phyloP scores from a whole-genome alignment of 176 grass and related monocot species.

The Elymus sibiricus region DNA sequence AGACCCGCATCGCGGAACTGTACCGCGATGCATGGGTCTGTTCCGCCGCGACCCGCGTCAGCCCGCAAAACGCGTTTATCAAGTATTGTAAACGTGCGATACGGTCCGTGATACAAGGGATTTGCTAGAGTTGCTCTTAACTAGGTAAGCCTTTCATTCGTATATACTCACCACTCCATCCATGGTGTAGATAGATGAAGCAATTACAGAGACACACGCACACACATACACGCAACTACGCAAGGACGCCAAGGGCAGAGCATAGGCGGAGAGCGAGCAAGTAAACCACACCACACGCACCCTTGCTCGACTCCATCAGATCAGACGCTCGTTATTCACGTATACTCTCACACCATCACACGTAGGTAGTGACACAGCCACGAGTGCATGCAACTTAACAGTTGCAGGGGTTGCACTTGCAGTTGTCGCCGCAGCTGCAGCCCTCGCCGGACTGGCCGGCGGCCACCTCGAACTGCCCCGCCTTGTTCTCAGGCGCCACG shows the following conservation, averaged over 20 bases:
- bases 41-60: no score
- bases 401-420: no score
- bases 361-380: not conserved
- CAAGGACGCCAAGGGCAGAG: not conserved
- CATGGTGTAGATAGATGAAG: constrained; percentile 1
- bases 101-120: no score
- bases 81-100: no score
- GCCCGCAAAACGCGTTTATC: no score
- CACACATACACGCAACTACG: not conserved
- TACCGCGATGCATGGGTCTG: no score
- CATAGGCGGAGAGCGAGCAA: not conserved
- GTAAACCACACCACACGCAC: constrained; percentile 5
- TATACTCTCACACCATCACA: not conserved
- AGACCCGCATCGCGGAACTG: no score
- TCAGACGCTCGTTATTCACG: not conserved
- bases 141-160: not conserved
- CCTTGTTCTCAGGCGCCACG: constrained; percentile 21
- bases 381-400: no score
- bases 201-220: not conserved
- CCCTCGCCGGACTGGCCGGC: constrained; percentile 11
- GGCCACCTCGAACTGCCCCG: constrained; percentile 26
- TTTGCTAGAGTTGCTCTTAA: no score
- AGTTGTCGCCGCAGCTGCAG: constrained; percentile 1
- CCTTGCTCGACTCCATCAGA: not conserved
- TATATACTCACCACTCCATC: not conserved